Base-by-base conservation (phyloP, 306 rosid species). In the Gynostemma pentaphyllum region DNA sequence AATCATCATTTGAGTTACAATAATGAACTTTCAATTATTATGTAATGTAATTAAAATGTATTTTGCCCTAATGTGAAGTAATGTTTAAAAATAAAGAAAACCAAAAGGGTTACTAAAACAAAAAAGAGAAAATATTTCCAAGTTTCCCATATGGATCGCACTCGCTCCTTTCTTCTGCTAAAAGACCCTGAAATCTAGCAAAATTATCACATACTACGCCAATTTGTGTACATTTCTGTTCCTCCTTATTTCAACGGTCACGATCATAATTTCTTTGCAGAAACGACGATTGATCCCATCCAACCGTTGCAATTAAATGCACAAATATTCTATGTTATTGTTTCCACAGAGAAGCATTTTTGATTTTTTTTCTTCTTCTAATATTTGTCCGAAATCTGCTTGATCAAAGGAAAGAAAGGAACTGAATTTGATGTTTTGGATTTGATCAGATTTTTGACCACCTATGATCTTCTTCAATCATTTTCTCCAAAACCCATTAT, bases 1-100 rank as follows among this genome's bases (percentile, higher is more conserved):
- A 32, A 32, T 32, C 7, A 32, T 32, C 3, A 32, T 32, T 32
- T n/a, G n/a, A 32, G 37, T 2, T 32, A 7, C 7, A 32, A 32
- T 32, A 2, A 32, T 32, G 7, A 3, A 32, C 7, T 2, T 12
- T 12, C 46, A 42, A 42, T 14, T 12, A 42, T 52, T 2, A 27
- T 39, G 21, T 14, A 14, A 2, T 21, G 47, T 37, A 22, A 59
- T 37, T 2, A 59, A 22, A 61, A 61, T 61, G 22, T 61, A 19
- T 59, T 61, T 61, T 61, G 66, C 50, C 5, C 34, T 1, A 30
- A 39, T 61, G 15, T 61, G 66, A 61, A 61, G 66, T 12, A 61
- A 61, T 3, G 65, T 22, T 60, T 21, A 0, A 21, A 21, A 60
- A 37, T 60, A 22, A 60, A 60, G 65, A 13, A 27, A 59, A 19